These are phyloP conservation scores for Fusarium palustre DNA, from an alignment of 2,329 filamentous ascomycete species.

Conservation along the genomic window DNA sequence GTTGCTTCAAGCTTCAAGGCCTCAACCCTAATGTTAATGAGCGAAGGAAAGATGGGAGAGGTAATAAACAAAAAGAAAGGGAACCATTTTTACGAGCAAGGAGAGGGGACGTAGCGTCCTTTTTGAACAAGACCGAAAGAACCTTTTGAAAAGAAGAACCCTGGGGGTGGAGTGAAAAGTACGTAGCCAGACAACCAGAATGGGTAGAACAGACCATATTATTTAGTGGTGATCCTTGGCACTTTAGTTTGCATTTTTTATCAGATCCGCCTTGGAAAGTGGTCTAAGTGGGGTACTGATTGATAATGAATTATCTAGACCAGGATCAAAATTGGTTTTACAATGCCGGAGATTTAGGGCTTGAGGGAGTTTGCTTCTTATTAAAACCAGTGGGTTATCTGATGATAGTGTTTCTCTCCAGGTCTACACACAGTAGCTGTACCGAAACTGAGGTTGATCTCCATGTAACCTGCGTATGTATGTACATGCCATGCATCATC, in stretches of 20 bases:
- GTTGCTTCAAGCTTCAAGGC: slow-evolving; percentile 20
- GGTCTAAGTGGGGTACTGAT: slow-evolving; percentile 29
- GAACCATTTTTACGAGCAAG: slow-evolving; percentile 9
- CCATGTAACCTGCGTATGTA: background rate
- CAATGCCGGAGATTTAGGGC: slow-evolving; percentile 24
- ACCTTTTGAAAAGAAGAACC: slow-evolving; percentile 23
- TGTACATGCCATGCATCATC: background rate
- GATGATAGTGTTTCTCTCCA: background rate
- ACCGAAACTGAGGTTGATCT: background rate
- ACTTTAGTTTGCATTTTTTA: slow-evolving; percentile 36
- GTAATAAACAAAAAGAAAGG: background rate
- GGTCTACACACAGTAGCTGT: background rate
- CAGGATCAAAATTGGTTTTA: slow-evolving; percentile 11
- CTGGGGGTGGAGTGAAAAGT: slow-evolving; percentile 33
- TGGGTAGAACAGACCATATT: slow-evolving; percentile 11
- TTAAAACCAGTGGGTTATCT: background rate
- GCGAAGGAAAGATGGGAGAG: background rate
- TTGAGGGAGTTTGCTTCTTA: background rate
- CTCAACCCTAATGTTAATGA: background rate
- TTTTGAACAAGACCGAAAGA: slow-evolving; percentile 28
- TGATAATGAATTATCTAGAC: slow-evolving; percentile 37
- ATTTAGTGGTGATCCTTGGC: slow-evolving; percentile 39
- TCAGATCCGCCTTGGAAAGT: slow-evolving; percentile 34
- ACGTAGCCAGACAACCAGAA: background rate
- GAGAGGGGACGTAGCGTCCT: slow-evolving; percentile 4